phyloP scores from a whole-genome alignment of 108 stramenopile species.

The Skeletonema costatum region DNA sequence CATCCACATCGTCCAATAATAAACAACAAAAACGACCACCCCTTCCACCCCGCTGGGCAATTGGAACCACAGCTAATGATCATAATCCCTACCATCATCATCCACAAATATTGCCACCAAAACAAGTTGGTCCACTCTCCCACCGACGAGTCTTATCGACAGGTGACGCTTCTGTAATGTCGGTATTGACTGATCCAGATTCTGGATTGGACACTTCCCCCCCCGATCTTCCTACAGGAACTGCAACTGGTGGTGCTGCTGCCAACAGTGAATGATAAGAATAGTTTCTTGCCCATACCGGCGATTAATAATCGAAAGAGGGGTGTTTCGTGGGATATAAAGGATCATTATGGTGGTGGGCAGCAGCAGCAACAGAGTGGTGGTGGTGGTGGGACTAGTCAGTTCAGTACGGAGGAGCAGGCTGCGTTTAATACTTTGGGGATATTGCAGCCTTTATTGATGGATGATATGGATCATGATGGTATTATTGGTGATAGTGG shows the following conservation, averaged over 20 bases:
- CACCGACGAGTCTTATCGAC: slow-evolving; percentile 37
- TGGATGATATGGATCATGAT: slow-evolving; percentile 1
- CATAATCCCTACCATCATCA: background rate
- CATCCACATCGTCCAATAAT: background rate
- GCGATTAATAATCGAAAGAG: background rate
- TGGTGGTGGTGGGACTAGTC: background rate
- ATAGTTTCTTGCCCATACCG: background rate
- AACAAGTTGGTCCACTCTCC: slow-evolving; percentile 21
- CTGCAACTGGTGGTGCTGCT: background rate
- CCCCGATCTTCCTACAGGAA: background rate
- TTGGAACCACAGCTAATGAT: background rate
- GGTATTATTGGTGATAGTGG: background rate
- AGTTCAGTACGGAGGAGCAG: slow-evolving; percentile 16
- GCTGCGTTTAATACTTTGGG: slow-evolving; percentile 33
- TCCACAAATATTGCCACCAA: slow-evolving; percentile 11
- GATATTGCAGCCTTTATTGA: slow-evolving; percentile 29
- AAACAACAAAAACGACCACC: background rate
- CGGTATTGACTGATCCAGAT: slow-evolving; percentile 43
- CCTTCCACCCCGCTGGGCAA: background rate
- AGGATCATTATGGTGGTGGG: background rate
- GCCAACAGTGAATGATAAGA: too few relatives aligned
- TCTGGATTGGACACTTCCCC: slow-evolving; percentile 16
- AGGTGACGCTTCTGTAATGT: slow-evolving; percentile 29
- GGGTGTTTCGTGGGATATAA: slow-evolving; percentile 40
- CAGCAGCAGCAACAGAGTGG: background rate